Conservation (phyloP, 768 basidiomycete species). For the Kwoniella sp. region DNA sequence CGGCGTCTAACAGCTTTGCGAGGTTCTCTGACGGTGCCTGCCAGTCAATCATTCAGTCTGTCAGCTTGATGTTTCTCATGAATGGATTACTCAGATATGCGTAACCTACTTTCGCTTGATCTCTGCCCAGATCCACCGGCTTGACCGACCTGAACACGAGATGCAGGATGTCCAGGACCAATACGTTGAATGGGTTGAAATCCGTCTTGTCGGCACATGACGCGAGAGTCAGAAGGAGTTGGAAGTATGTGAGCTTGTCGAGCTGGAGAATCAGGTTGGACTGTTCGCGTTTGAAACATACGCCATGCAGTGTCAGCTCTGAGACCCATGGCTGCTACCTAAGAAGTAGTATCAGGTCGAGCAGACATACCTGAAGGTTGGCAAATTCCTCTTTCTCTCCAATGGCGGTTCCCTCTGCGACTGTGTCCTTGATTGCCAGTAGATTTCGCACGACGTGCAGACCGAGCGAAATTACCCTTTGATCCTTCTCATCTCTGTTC, state of each 20-base stretch:
- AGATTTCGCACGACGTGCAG: conserved; percentile 90
- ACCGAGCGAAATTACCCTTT: conserved; percentile 82
- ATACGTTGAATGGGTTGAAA: conserved; percentile 81
- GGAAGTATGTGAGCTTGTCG: conserved; percentile 70
- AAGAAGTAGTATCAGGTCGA: too few species aligned
- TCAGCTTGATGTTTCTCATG: background rate
- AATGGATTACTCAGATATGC: background rate
- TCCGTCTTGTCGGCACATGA: conserved; percentile 78
- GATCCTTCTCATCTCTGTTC: conserved; percentile 73
- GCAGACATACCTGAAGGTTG: conserved; percentile 64
- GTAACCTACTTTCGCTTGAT: conserved; percentile 49
- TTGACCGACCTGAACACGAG: conserved; percentile 80
- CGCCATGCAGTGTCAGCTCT: too few species aligned
- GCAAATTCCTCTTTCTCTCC: conserved; percentile 79
- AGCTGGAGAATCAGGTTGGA: conserved; percentile 72
- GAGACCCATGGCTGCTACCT: too few species aligned
- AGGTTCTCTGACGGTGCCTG: conserved; percentile 68
- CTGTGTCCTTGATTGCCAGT: conserved; percentile 87
- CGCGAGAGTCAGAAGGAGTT: conserved; percentile 81
- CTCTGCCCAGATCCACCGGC: conserved; percentile 61
- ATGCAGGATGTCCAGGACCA: conserved; percentile 90
- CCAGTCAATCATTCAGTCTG: background rate
- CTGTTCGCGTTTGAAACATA: conserved; percentile 53
- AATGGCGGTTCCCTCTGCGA: conserved; percentile 69
- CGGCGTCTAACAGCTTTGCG: conserved; percentile 73